Evolutionary conservation across 495 filamentous ascomycete genomes (phyloP), one percentile per base, ranked within the genome.

Genomic region (Xylaria nigripes): DNA sequence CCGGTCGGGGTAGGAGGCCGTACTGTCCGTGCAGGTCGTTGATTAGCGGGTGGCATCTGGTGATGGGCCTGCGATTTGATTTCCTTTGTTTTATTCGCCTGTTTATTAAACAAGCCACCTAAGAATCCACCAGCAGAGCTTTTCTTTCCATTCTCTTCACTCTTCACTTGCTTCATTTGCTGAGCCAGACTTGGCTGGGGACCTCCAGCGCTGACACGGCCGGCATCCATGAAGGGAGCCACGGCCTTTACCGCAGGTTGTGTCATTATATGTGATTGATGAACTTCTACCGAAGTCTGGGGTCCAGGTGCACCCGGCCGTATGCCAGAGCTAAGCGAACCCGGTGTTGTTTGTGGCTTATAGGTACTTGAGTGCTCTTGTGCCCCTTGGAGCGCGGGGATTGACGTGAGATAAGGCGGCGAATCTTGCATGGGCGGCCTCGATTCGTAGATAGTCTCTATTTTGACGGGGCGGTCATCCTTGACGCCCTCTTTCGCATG

Each of bases 81-180:
- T 21, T 67, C 64, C 12, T 56, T 43, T 0, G 57, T 15, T 32
- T 64, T 67, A 13, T 51, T 53, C 18, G 51, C 61, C 50, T 62
- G 64, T 34, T 63, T 62, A 24, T 54, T 58, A 24, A 67, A 67
- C 25, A 67, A 44, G 13, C 64, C 57, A 16, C 64, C 64, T 6
- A 64, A 40, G 24, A 67, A 64, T 3, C 59, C 57, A 13, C 55
- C 55, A 2, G 25, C 52, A 44, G 56, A 54, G 18, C 60, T 53
- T 59, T 62, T 67, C 32, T 64, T 59, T 34, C 55, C 57, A 19
- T 49, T 58, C 22, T 64, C 64, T 18, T 67, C 64, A 9, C 45
- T 47, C 40, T 60, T 62, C 8, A 34, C 25, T 8, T 32, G 51
- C 22, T 48, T 50, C 4, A 29, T 9, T n/a, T n/a, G 32, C 25